Base-by-base conservation (phyloP, 2,329 filamentous ascomycete genomes). In the Rasamsonia emersonii region DNA sequence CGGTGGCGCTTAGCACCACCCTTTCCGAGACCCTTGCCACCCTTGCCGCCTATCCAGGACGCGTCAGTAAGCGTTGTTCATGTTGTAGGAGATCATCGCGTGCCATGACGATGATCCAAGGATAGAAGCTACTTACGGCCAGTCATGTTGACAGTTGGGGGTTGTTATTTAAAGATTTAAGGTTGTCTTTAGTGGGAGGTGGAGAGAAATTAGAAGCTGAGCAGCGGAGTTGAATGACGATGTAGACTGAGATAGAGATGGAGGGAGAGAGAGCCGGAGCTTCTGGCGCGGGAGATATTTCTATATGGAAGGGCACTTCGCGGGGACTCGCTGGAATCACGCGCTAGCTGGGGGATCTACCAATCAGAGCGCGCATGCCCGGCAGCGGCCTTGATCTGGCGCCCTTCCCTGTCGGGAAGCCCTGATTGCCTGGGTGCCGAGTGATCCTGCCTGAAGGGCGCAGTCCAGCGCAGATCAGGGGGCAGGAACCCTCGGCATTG, bases 1-100 rank as follows among this genome's bases (percentile, higher is more conserved):
- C 89, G 82, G 73, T 96, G 89, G 69, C 89, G 89, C 83, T 95
- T 96, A 70, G 89, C 89, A 68, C 89, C 89, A 46, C 88, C 88
- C 79, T 94, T 94, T 67, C 88, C 88, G 68, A 95, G 86, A 63
- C 86, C 88, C 77, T 94, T 94, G 65, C 88, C 88, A 65, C 88
- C 88, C 73, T 93, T 93, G 63, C 86, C 86, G 63, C 86, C 85
- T 93, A 53, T 53, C 43, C 51, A 48, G 36, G 39, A 53, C 53
- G 50, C 48, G 68, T 77, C 54, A 77, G 68, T 59, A 19, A 30
- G 32, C 28, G 24, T 29, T 13, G 24, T 41, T 33, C 43, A 39
- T 35, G 33, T 39, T 26, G 25, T 18, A 10, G n/a, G n/a, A n/a
- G 6, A 25, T 28, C 25, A 35, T 28, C 39, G 28, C 28, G 40